Base-by-base conservation (phyloP, 106 monocot species). In the Dioscorea zingiberensis region DNA sequence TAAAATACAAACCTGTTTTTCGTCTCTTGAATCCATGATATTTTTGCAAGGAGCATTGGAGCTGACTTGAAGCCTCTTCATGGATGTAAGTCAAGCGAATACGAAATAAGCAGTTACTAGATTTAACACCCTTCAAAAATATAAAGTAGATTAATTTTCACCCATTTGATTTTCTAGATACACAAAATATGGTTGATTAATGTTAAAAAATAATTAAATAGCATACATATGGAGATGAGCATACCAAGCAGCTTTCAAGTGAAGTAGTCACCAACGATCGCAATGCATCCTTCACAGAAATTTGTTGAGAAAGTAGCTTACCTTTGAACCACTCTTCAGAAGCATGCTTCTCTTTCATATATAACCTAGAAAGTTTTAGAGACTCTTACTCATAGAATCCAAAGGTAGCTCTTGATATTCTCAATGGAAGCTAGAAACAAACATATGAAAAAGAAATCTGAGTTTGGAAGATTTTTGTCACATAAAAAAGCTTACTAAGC, bases 261-360 rank as follows among this genome's bases (percentile, higher is more conserved):
- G 84, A 63, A 47, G 62, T 58, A 18, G 23, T 82, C 54, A 94
- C 63, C 68, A 75, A 77, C 18, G 74, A 30, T 79, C 75, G 87
- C 73, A 94, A 71, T 13, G 90, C 81, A 73, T 94, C 94, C 73
- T 94, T 94, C 58, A 94, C 76, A 30, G 94, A 76, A 44, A 90
- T 77, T 16, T 73, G 75, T 24, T 87, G 72, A 12, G 21, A 66
- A 25, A 49, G 65, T 63, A 68, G 25, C 49, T 76, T 83, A 44
- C 78, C 79, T 30, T 67, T 73, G 61, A 80, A 84, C 87, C 90
- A 90, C 47, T 73, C 62, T 70, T 84, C 86, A 59, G 61, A 58
- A 53, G 29, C 77, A 78, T 90, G 87, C 48, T 80, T 90, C 27
- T 62, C 66, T 71, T 87, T 94, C 64, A 94, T 54, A 72, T 87